phyloP scores from a whole-genome alignment of 768 basidiomycete genomes.

The Tricholoma flavovirens region DNA sequence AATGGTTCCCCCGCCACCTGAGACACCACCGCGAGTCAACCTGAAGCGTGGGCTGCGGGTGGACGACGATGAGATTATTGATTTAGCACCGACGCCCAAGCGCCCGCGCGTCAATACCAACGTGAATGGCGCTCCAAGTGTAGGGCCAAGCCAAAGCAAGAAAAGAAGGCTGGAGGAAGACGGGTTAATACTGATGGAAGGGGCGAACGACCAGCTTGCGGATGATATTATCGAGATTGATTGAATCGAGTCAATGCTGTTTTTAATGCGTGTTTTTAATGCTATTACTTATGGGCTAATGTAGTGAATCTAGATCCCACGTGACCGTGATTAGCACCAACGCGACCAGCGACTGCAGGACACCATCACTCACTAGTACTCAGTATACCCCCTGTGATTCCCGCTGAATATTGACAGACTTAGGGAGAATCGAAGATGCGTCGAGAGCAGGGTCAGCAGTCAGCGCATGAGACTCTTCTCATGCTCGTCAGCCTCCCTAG shows the following conservation, averaged over 20 bases:
- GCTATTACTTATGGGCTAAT: not conserved
- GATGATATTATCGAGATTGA: conserved; percentile 59
- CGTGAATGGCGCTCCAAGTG: conserved; percentile 9
- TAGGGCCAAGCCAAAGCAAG: conserved; percentile 51
- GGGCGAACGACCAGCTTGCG: conserved; percentile 44
- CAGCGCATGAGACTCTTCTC: not conserved
- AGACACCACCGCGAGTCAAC: conserved; percentile 35
- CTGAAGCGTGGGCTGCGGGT: conserved; percentile 54
- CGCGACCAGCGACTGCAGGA: too few relatives aligned
- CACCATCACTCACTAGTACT: too few relatives aligned
- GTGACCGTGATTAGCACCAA: too few relatives aligned
- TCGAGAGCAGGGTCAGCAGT: not conserved
- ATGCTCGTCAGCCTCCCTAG: not conserved
- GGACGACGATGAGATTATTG: conserved; percentile 50
- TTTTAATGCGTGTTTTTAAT: not conserved
- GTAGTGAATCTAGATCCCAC: not conserved
- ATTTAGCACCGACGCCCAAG: conserved; percentile 55
- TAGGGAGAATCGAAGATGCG: too few relatives aligned
- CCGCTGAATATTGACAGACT: too few relatives aligned
- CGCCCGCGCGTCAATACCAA: conserved; percentile 28
- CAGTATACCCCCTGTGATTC: too few relatives aligned
- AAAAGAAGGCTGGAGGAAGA: conserved; percentile 65
- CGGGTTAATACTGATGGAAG: conserved; percentile 64
- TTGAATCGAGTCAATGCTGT: conserved; percentile 19
- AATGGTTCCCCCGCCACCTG: conserved; percentile 30